These are phyloP conservation scores for Verticillium nonalfalfae DNA, from an alignment of 2,329 filamentous ascomycete species.

Conservation along the genomic window DNA sequence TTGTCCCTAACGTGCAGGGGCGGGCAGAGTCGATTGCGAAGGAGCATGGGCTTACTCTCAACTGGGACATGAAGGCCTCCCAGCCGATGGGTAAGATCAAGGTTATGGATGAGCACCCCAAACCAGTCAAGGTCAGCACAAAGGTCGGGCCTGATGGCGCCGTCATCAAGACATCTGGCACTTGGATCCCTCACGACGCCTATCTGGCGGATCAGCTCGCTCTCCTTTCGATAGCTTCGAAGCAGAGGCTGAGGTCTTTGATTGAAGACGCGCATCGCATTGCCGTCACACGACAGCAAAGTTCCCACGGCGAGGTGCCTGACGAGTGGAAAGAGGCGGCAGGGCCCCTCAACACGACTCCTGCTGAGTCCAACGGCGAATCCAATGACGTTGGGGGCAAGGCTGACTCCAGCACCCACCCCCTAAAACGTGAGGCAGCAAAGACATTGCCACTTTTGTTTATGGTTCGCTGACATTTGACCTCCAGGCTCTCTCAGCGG, in stretches of 20 bases:
- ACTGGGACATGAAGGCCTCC: constrained; percentile 46
- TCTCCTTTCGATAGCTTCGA: constrained; percentile 74
- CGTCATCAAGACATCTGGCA: constrained; percentile 56
- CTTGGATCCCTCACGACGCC: constrained; percentile 69
- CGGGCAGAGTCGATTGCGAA: constrained; percentile 51
- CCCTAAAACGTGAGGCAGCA: constrained; percentile 52
- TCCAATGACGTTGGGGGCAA: constrained; percentile 34
- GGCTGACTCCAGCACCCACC: constrained; percentile 45
- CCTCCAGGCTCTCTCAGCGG: constrained; percentile 25
- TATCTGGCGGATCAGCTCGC: constrained; percentile 77
- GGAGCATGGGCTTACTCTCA: constrained; percentile 51
- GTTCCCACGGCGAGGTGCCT: constrained; percentile 74
- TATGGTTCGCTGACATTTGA: constrained; percentile 1
- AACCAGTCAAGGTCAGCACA: constrained; percentile 47
- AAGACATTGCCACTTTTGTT: neutral
- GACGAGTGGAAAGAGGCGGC: constrained; percentile 71
- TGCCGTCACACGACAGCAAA: constrained; percentile 64
- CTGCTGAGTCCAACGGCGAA: constrained; percentile 7
- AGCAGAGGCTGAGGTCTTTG: constrained; percentile 69
- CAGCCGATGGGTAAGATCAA: constrained; percentile 41
- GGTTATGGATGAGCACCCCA: constrained; percentile 40
- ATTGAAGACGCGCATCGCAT: constrained; percentile 71
- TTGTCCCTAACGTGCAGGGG: constrained; percentile 54
- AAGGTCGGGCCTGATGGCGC: constrained; percentile 56
- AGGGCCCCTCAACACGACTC: constrained; percentile 34